Evolutionary conservation across 371 early-diverging fungal species (phyloP).

Genomic region (Mortierella sp.): DNA sequence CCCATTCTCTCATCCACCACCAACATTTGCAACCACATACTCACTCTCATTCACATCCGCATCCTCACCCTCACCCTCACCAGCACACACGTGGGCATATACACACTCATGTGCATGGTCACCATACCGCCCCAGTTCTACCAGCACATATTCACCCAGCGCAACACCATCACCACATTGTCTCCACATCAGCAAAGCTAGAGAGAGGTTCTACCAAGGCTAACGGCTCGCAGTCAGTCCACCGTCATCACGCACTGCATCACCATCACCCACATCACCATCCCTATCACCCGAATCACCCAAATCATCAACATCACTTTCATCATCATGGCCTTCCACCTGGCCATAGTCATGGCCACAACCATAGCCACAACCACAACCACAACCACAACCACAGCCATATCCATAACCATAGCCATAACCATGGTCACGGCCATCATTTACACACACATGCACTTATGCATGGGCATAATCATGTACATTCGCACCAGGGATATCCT

Average conservation of each 20-base stretch:
- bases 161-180: constrained; percentile 45
- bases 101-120: constrained; percentile 16
- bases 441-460: constrained; percentile 12
- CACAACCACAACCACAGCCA: constrained; percentile 14
- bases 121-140: constrained; percentile 30
- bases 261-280: constrained; percentile 57
- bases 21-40: constrained; percentile 8
- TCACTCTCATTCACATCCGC: constrained; percentile 5
- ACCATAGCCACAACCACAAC: constrained; percentile 27
- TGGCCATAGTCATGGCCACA: constrained; percentile 7
- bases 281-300: constrained; percentile 55
- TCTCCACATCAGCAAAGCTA: constrained; percentile 16
- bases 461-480: constrained; percentile 3
- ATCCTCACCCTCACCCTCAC: constrained; percentile 15
- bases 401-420: constrained; percentile 24
- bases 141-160: constrained; percentile 45
- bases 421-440: constrained; percentile 15
- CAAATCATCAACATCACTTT: constrained; percentile 57
- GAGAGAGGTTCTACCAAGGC: constrained; percentile 20
- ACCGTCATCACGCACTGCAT: constrained; percentile 44
- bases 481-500: constrained; percentile 2
- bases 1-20: constrained; percentile 10
- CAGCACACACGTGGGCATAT: background rate
- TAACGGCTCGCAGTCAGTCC: constrained; percentile 31
- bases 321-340: constrained; percentile 41